Percentiles rank a stretch among this genome's conserved stretches.
phyloP scores from a whole-genome alignment of 306 rosid species.

The Rosa persica region DNA sequence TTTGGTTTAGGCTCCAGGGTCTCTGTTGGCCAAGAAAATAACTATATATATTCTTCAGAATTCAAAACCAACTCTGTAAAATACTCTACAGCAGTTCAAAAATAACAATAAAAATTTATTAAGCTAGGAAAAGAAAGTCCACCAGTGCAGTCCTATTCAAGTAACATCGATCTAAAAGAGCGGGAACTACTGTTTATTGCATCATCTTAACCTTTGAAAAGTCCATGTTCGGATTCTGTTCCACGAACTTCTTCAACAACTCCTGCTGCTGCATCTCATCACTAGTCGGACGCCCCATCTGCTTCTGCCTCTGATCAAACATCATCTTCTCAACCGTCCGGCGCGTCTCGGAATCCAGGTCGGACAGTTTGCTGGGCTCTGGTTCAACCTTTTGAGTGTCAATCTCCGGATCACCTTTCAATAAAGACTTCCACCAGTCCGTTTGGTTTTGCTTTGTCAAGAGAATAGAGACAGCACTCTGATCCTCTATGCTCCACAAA shows the following conservation, averaged over 20 bases:
- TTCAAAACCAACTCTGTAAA: not conserved
- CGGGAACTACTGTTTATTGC: not conserved
- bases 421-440: conserved; percentile 78
- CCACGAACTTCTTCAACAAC: conserved; percentile 1
- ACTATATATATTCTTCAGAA: not conserved
- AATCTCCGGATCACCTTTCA: conserved; percentile 70
- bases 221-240: not conserved
- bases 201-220: not conserved
- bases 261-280: conserved; percentile 5
- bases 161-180: not conserved
- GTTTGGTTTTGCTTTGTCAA: conserved; percentile 76
- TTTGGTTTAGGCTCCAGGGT: not conserved
- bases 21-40: not conserved
- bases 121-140: not conserved
- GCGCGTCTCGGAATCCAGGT: conserved; percentile 56
- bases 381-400: conserved; percentile 55
- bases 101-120: not conserved
- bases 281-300: conserved; percentile 11
- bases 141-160: not conserved
- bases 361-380: conserved; percentile 65
- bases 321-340: not conserved
- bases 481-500: conserved; percentile 73
- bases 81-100: not conserved
- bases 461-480: conserved; percentile 50
- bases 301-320: conserved; percentile 10